Evolutionary conservation across 805 yeast species (phyloP), one percentile per base, ranked within the genome.

Genomic region (Sungouiella blattae): DNA sequence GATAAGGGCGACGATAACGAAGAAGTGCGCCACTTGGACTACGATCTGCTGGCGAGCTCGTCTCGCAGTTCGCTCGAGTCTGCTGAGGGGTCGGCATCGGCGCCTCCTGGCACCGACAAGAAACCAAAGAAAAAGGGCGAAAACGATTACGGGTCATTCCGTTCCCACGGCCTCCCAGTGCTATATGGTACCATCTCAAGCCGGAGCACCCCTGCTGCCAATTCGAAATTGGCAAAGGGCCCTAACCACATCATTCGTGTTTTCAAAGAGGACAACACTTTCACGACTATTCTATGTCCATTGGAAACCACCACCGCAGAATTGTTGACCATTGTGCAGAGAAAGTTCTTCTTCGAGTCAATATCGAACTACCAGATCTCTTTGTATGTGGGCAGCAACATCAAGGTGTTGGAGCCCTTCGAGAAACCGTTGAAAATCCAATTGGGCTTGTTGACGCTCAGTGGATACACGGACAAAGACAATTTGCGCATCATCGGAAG

Each of bases 391-490:
- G 95, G 95, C 36, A 83, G 80, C 40, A 67, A 82, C 27, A 80
- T 85, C 2, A 83, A 88, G 53, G 80, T 83, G 7, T 60, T 89
- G 32, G 80, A 83, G 28, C 69, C 78, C 1, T 75, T 76, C 44
- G 95, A 89, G 37, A 76, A 73, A 41, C 96, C 96, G 0, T 69
- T 89, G 26, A 72, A 78, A 39, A 79, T 86, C 37, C 96, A 88
- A 57, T 72, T 82, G 49, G 82, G 83, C 30, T 59, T 88, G 32
- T 58, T 89, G 18, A 64, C 81, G 38, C 62, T 86, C 26, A 81
- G 86, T 52, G 98, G 97, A 4, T 89, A 83, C 52, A 72, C 75
- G 3, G 84, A 80, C 31, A 69, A 75, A n/a, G 96, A 89, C 53
- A 78, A 80, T 34, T 62, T 87, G 33, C 81, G 79, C 43, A 83